These are phyloP conservation scores for Pichia manshurica DNA, from an alignment of 805 yeast species.

Conservation along the genomic window DNA sequence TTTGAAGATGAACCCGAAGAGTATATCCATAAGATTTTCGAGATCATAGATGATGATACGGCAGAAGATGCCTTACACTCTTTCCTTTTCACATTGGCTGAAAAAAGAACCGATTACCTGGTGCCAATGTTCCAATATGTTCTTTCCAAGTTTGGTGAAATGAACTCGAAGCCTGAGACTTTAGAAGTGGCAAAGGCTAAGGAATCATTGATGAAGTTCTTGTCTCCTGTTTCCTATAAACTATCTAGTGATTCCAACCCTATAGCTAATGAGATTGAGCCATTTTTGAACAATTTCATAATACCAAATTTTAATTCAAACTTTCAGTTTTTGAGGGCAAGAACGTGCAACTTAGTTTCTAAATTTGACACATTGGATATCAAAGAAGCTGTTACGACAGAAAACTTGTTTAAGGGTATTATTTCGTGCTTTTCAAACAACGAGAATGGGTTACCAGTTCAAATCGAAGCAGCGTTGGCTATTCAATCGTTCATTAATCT, in stretches of 20 bases:
- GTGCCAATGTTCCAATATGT: conserved; percentile 58
- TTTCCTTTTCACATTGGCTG: conserved; percentile 64
- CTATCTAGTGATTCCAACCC: conserved; percentile 52
- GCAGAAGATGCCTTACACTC: conserved; percentile 79
- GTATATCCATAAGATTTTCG: conserved; percentile 74
- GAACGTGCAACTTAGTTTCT: conserved; percentile 62
- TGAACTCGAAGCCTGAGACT: conserved; percentile 31
- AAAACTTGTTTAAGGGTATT: conserved; percentile 41
- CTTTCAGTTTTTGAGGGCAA: conserved; percentile 65
- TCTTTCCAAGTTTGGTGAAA: conserved; percentile 42
- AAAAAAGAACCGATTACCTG: conserved; percentile 57
- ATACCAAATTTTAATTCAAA: conserved; percentile 65
- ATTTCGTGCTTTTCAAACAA: conserved; percentile 40
- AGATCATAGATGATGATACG: conserved; percentile 48
- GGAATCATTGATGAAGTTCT: conserved; percentile 74
- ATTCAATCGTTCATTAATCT: conserved; percentile 70
- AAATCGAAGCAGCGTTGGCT: conserved; percentile 78
- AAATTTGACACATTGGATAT: conserved; percentile 61
- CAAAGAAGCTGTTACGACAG: conserved; percentile 32
- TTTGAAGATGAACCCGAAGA: conserved; percentile 90
- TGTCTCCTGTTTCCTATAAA: conserved; percentile 66
- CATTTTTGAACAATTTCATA: conserved; percentile 54
- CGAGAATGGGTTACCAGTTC: conserved; percentile 59
- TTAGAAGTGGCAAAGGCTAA: conserved; percentile 55
- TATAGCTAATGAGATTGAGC: conserved; percentile 58